These are phyloP conservation scores for Chenopodium formosanum DNA, from an alignment of 148 eudicot species.

Conservation along the genomic window DNA sequence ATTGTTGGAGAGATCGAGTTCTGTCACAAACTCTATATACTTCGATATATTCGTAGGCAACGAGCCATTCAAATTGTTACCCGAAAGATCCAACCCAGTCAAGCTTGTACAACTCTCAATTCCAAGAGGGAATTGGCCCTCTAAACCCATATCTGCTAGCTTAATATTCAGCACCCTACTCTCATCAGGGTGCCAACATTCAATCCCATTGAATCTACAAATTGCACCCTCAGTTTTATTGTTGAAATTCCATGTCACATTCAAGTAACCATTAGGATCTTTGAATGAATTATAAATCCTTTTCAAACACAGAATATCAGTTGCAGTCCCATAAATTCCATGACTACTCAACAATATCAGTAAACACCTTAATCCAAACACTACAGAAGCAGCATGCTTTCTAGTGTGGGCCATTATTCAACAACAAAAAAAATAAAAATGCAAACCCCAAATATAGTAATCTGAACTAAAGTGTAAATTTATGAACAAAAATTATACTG, in stretches of 20 bases:
- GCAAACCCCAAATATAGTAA: constrained; percentile 13
- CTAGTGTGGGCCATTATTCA: constrained; percentile 24
- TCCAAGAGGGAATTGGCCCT: constrained; percentile 42
- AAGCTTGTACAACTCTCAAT: constrained; percentile 35
- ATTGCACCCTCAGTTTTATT: constrained; percentile 44
- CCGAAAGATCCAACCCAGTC: constrained; percentile 40
- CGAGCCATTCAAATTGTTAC: constrained; percentile 34
- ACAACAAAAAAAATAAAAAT: constrained; percentile 4
- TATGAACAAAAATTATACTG: not conserved
- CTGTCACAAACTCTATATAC: constrained; percentile 23
- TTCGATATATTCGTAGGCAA: constrained; percentile 39
- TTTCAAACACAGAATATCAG: constrained; percentile 38
- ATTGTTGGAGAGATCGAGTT: constrained; percentile 38
- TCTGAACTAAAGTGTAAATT: not conserved
- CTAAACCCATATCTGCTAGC: constrained; percentile 38
- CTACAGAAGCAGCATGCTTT: constrained; percentile 9
- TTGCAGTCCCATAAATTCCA: constrained; percentile 33
- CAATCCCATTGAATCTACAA: constrained; percentile 40
- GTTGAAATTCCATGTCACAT: constrained; percentile 39
- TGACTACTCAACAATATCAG: constrained; percentile 22
- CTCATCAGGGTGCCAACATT: constrained; percentile 50
- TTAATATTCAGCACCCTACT: constrained; percentile 41
- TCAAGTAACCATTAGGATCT: constrained; percentile 37
- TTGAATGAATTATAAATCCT: constrained; percentile 18
- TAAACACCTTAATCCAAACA: constrained; percentile 25